Evolutionary conservation across 768 basidiomycete species (phyloP), one percentile per base, ranked within the genome.

Genomic region (Boletus subparvulus): DNA sequence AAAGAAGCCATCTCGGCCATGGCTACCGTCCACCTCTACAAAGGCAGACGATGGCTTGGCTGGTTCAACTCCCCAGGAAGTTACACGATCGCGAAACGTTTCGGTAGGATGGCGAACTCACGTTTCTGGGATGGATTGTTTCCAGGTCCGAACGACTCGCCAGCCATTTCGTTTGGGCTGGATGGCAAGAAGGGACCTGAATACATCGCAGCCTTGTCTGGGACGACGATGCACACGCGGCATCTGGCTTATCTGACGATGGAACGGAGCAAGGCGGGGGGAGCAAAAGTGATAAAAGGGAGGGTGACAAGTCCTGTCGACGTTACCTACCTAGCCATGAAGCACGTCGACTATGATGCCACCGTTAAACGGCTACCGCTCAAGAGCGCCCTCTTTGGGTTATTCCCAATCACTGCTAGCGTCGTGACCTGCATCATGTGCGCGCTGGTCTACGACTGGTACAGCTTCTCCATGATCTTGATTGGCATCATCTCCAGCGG

Each of bases 11-110:
- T 75, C 35, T 59, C 69, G 10, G 72, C 74, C 17, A 74, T 74
- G 71, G 61, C 66, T 11, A 67, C 65, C 4, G 67, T 74, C 24
- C 68, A 73, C 44, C 45, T 74, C 5, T 71, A 65, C 48, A 17
- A 45, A 35, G 70, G 71, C 5, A 62, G 71, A 50, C 66, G 61
- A 19, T 75, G 65, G 66, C 56, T 75, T 6, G 74, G 74, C 1
- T 75, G 68, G 69, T 75, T 61, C 47, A 74, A 74, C 26, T 69
- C 73, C 7, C 74, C 74, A 0, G 73, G 74, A 9, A 70, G 71
- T 46, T 68, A 70, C 51, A 61, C 55, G 0, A 43, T 75, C 36
- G 74, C 72, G 10, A 75, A 65, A 56, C 61, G 57, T 17, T 74
- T 73, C 41, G 72, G 71, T 7, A 52, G 63, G 26, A 58, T 74